phyloP scores from a whole-genome alignment of 2,329 filamentous ascomycete genomes.

The Diplodia intermedia region DNA sequence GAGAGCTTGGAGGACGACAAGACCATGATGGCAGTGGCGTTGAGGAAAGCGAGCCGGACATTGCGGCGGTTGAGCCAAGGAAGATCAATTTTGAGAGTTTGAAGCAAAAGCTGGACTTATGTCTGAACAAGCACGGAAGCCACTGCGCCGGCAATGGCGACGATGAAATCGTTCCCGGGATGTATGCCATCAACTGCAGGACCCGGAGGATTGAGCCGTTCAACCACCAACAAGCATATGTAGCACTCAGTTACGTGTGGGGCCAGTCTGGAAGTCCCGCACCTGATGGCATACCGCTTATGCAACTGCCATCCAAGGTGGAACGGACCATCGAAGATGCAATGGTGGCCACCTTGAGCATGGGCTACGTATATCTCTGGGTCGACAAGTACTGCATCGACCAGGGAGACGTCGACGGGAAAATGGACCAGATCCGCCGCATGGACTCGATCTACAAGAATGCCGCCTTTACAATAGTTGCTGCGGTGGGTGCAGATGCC shows the following conservation, averaged over 20 bases:
- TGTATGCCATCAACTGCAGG: background rate
- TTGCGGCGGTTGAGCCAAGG: no score
- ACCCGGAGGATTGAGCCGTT: background rate
- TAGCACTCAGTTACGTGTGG: background rate
- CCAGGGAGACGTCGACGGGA: slow-evolving; percentile 35
- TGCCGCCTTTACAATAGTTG: background rate
- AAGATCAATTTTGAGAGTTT: background rate
- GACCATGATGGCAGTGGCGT: no score
- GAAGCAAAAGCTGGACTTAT: background rate
- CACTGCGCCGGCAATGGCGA: background rate
- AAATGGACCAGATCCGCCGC: slow-evolving; percentile 16
- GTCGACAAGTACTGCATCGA: slow-evolving; percentile 39
- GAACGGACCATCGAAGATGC: slow-evolving; percentile 34
- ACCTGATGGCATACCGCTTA: background rate
- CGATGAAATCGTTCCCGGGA: background rate
- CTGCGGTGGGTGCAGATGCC: background rate
- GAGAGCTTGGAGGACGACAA: no score
- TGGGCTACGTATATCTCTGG: slow-evolving; percentile 38
- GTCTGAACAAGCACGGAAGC: background rate
- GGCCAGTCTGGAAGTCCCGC: background rate
- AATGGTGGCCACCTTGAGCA: slow-evolving; percentile 29
- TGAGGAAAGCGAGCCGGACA: no score
- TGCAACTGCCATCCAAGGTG: background rate
- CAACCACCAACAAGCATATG: background rate
- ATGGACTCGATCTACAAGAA: slow-evolving; percentile 34